These are phyloP conservation scores for Trichoderma koningiopsis DNA, from an alignment of 2,329 filamentous ascomycete species.

Conservation along the genomic window DNA sequence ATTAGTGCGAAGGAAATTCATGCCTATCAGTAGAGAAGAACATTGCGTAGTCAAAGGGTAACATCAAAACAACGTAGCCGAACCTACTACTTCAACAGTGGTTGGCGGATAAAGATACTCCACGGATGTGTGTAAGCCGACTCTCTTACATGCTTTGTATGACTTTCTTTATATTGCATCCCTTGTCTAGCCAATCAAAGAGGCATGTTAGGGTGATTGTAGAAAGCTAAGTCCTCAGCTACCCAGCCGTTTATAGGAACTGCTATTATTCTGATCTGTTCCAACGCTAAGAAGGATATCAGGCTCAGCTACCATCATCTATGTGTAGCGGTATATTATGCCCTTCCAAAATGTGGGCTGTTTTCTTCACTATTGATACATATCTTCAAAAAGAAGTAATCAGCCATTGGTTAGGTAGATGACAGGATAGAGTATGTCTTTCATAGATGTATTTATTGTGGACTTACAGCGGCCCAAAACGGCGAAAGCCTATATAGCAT, in stretches of 20 bases:
- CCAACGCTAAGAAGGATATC: neutral
- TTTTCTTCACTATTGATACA: neutral
- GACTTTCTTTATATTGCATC: neutral
- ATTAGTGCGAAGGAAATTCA: neutral
- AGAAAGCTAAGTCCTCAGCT: neutral
- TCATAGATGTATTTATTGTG: too few relatives aligned
- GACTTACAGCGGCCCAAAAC: too few relatives aligned
- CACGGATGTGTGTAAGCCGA: neutral
- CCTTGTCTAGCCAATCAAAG: neutral
- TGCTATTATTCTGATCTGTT: neutral
- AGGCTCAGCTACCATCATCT: neutral
- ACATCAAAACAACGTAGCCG: neutral
- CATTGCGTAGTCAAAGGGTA: neutral
- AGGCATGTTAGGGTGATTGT: neutral
- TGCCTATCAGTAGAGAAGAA: neutral
- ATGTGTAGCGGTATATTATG: neutral
- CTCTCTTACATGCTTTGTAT: neutral
- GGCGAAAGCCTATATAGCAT: too few relatives aligned
- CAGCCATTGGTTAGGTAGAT: too few relatives aligned
- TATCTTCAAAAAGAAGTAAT: neutral
- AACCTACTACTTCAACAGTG: neutral
- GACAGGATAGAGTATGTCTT: too few relatives aligned
- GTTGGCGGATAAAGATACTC: neutral
- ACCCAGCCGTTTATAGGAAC: neutral
- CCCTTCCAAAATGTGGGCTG: neutral